phyloP scores from a whole-genome alignment of 106 monocot species.

The Apostasia shenzhenica region DNA sequence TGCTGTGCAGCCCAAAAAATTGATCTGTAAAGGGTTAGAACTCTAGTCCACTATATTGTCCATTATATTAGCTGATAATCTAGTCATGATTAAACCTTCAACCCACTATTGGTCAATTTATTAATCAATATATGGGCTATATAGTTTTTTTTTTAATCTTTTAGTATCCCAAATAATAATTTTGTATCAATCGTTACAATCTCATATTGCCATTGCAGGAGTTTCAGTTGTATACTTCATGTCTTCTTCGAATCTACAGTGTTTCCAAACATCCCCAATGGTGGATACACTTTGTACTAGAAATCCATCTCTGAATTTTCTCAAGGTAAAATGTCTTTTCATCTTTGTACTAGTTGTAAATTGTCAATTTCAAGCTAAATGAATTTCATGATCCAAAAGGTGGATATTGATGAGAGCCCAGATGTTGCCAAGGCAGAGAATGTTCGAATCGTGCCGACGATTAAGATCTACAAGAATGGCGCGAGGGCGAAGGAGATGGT shows the following conservation, averaged over 20 bases:
- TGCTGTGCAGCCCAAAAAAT: no score
- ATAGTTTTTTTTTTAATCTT: not conserved
- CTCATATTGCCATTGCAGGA: slow-evolving; percentile 27
- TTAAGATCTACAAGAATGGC: slow-evolving; percentile 62
- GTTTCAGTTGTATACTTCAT: slow-evolving; percentile 74
- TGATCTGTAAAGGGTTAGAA: no score
- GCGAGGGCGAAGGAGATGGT: slow-evolving; percentile 54
- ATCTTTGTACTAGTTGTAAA: not conserved
- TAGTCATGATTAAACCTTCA: no score
- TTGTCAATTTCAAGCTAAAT: not conserved
- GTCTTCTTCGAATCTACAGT: slow-evolving; percentile 37
- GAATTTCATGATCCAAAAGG: not conserved
- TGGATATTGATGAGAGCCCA: slow-evolving; percentile 19
- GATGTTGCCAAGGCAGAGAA: slow-evolving; percentile 38
- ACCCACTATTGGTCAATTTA: not conserved
- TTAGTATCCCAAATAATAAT: not conserved
- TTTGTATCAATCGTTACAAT: no score
- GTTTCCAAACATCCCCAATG: slow-evolving; percentile 52
- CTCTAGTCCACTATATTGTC: no score
- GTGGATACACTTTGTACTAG: slow-evolving; percentile 51
- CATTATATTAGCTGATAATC: no score
- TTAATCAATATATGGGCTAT: not conserved
- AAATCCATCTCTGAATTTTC: slow-evolving; percentile 81
- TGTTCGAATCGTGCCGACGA: slow-evolving; percentile 53
- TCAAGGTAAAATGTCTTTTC: slow-evolving; percentile 48